Evolutionary conservation across 352 stramenopile genomes (phyloP), one percentile per base, ranked within the genome.

Genomic region (Elongisporangium undulatum): DNA sequence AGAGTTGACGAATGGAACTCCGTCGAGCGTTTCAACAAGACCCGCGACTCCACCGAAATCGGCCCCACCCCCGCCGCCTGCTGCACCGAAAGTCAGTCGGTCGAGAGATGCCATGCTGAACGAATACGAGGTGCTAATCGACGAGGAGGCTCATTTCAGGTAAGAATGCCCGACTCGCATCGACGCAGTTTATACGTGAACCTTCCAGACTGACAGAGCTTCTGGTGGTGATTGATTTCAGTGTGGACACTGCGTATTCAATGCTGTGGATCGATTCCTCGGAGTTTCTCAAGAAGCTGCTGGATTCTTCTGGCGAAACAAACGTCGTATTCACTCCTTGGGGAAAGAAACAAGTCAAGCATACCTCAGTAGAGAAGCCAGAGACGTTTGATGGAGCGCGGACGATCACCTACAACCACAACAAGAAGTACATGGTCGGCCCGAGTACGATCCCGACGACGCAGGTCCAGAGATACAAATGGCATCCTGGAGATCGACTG

Each of bases 341-440:
- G 87, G 58, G 74, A 15, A 71, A 72, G 34, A 64, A 69, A 20
- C 49, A 69, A 3, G 41, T 74, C 17, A 68, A 63, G 12, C 90
- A 90, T 65, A 83, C 81, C 17, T 78, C 80, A 4, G 70, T 91
- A 2, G 62, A 51, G 9, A 87, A 71, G 8, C 55, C 75, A 2
- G 84, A 94, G 39, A 83, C 54, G 6, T 93, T 94, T 53, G 67
- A 91, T 53, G 79, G 66, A 19, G 74, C 71, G 53, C 75, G 87
- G 0, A 54, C 66, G 7, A 77, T 93, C 1, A 72, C 67, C 4
- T 92, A 87, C 58, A 83, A 66, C 1, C 84, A 92, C 75, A 92
- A 95, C 74, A 95, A 95, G 62, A 94, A 95, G 64, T 94, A 94
- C 61, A 90, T 95, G 66, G 80, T 95, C 17, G 86, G 86, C 0